These are phyloP conservation scores for Elongisporangium senticosum DNA, from an alignment of 352 stramenopile genomes.

Conservation along the genomic window DNA sequence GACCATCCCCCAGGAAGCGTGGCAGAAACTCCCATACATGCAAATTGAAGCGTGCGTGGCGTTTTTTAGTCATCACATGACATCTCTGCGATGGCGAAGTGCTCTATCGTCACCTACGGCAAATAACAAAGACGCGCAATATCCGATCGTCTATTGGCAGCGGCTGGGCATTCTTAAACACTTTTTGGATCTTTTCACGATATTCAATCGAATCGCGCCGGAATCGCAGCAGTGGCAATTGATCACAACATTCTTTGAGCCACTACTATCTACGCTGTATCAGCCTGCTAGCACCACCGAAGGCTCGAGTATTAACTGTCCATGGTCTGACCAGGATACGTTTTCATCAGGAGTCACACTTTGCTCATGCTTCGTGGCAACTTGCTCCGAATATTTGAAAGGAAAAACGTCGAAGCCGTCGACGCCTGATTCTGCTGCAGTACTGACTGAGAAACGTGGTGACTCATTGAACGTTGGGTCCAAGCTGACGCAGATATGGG, in stretches of 20 bases:
- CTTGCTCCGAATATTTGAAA: constrained; percentile 68
- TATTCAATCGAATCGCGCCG: constrained; percentile 52
- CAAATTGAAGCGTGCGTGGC: constrained; percentile 42
- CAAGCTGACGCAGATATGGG: constrained; percentile 79
- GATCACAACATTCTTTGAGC: constrained; percentile 72
- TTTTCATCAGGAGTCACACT: constrained; percentile 68
- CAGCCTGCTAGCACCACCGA: constrained; percentile 66
- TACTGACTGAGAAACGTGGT: not conserved
- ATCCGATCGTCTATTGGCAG: constrained; percentile 67
- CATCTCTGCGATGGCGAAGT: constrained; percentile 48
- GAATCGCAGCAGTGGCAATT: constrained; percentile 63
- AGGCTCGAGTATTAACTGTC: constrained; percentile 52
- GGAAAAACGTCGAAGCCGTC: constrained; percentile 7
- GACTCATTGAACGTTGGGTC: not conserved
- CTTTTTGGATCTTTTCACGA: constrained; percentile 73
- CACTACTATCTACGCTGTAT: constrained; percentile 75
- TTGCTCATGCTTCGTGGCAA: constrained; percentile 77
- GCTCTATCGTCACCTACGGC: constrained; percentile 13
- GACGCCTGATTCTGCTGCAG: not conserved
- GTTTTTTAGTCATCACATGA: constrained; percentile 61
- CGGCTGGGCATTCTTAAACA: constrained; percentile 63
- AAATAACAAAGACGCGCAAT: constrained; percentile 12
- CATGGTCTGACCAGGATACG: constrained; percentile 69
- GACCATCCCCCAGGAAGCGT: constrained; percentile 33
- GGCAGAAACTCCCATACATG: constrained; percentile 37